Evolutionary conservation across 2,329 filamentous ascomycete species (phyloP).

Genomic region (Bipolaris zeicola): DNA sequence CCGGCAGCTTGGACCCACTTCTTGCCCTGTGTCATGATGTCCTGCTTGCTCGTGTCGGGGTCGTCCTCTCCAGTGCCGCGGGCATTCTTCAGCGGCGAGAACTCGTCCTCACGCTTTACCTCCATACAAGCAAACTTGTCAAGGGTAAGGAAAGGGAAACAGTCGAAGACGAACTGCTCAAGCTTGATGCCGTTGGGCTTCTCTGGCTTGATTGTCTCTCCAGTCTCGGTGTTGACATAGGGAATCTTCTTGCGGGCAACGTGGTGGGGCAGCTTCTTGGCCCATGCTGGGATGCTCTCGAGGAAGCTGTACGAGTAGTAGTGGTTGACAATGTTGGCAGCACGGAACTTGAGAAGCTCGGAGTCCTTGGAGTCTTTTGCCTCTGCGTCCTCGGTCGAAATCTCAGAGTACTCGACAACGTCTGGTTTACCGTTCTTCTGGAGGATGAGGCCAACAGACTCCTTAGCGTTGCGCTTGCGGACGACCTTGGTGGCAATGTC

Average conservation of each 20-base stretch:
- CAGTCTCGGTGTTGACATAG: slow-evolving; percentile 74
- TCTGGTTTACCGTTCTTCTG: slow-evolving; percentile 95
- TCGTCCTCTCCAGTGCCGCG: slow-evolving; percentile 85
- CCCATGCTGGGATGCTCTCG: slow-evolving; percentile 86
- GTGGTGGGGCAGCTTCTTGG: slow-evolving; percentile 87
- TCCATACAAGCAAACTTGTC: slow-evolving; percentile 94
- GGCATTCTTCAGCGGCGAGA: slow-evolving; percentile 94
- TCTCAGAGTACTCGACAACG: slow-evolving; percentile 98
- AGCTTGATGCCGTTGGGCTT: slow-evolving; percentile 98
- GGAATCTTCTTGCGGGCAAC: slow-evolving; percentile 99
- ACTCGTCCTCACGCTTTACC: slow-evolving; percentile 95
- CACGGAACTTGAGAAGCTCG: slow-evolving; percentile 89
- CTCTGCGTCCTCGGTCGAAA: slow-evolving; percentile 85
- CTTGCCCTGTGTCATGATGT: slow-evolving; percentile 88
- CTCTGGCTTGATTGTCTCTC: slow-evolving; percentile 83
- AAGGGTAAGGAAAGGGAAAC: slow-evolving; percentile 86
- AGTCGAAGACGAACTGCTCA: slow-evolving; percentile 98
- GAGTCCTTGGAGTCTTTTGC: slow-evolving; percentile 82
- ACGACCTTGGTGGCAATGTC: slow-evolving; percentile 99
- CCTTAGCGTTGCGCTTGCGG: slow-evolving; percentile 93
- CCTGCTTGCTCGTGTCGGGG: slow-evolving; percentile 86
- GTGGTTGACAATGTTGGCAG: slow-evolving; percentile 99
- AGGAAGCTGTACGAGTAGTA: slow-evolving; percentile 97
- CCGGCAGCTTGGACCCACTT: slow-evolving; percentile 84
- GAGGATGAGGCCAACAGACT: slow-evolving; percentile 92